These are phyloP conservation scores for Tylopilus sp. DNA, from an alignment of 768 basidiomycete species.

Conservation along the genomic window DNA sequence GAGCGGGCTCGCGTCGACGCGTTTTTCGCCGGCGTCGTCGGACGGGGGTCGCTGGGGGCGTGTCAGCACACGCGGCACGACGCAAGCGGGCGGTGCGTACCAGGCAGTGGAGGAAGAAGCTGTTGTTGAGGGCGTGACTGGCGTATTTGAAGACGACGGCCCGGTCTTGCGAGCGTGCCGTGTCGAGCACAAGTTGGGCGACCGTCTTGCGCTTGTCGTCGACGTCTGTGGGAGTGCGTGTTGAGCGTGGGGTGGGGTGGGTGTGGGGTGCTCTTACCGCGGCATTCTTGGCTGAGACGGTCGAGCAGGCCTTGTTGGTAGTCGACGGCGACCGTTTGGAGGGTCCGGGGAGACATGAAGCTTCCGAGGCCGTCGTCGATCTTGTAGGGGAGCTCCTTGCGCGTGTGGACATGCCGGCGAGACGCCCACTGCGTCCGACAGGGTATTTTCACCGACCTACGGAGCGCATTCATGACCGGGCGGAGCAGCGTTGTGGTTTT, in stretches of 20 bases:
- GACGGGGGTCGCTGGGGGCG: conserved; percentile 33
- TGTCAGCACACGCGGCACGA: too few species aligned
- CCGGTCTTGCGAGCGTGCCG: conserved; percentile 54
- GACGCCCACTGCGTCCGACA: conserved; percentile 16
- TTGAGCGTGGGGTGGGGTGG: neutral
- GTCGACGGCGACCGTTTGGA: conserved; percentile 71
- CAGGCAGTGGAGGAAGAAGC: conserved; percentile 85
- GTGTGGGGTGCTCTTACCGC: conserved; percentile 45
- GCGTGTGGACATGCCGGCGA: conserved; percentile 46
- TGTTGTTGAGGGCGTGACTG: conserved; percentile 89
- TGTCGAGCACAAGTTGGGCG: conserved; percentile 67
- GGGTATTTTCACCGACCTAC: conserved; percentile 8
- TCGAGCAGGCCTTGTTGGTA: conserved; percentile 84
- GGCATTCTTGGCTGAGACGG: conserved; percentile 70
- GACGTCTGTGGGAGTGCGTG: conserved; percentile 44
- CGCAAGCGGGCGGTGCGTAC: conserved; percentile 50
- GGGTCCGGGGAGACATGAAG: conserved; percentile 72
- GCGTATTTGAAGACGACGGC: conserved; percentile 87
- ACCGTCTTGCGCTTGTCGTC: conserved; percentile 54
- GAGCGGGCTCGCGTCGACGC: conserved; percentile 15
- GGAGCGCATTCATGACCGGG: conserved; percentile 24
- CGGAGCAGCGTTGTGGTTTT: neutral
- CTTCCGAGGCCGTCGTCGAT: conserved; percentile 70
- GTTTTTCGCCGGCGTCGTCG: conserved; percentile 17
- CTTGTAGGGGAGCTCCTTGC: conserved; percentile 57